These are phyloP conservation scores for Primulina tabacum DNA, from an alignment of 257 asterid species.

Conservation along the genomic window DNA sequence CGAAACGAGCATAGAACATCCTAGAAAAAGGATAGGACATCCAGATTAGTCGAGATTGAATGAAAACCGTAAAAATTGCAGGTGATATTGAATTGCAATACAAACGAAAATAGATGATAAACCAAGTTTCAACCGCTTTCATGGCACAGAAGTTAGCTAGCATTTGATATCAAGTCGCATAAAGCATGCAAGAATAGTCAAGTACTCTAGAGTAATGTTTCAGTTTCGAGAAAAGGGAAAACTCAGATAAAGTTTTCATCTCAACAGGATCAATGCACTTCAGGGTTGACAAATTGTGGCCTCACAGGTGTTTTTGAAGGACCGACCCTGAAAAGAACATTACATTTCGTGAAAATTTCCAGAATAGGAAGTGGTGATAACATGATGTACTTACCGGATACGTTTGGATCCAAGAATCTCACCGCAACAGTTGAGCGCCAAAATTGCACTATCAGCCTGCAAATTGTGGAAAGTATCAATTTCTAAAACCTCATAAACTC, in stretches of 20 bases:
- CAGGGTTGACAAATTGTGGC: constrained; percentile 62
- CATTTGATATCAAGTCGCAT: not conserved
- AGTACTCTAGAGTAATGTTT: not conserved
- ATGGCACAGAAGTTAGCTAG: not conserved
- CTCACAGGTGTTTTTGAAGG: constrained; percentile 99
- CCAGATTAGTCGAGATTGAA: too few species aligned
- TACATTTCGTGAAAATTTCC: not conserved
- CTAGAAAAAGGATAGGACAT: too few species aligned
- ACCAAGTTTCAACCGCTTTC: not conserved
- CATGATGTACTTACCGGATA: constrained; percentile 50
- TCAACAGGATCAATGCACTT: constrained; percentile 29
- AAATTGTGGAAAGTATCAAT: constrained; percentile 16
- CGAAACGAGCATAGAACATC: too few species aligned
- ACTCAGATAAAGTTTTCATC: constrained; percentile 13
- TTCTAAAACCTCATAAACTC: not conserved
- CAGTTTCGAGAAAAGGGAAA: not conserved
- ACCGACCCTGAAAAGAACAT: constrained; percentile 62
- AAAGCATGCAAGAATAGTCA: not conserved
- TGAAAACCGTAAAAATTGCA: too few species aligned
- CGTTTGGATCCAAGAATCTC: constrained; percentile 74
- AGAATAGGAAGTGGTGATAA: not conserved
- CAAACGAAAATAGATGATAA: not conserved
- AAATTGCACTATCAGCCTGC: constrained; percentile 88
- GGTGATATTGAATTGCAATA: not conserved
- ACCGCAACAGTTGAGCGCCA: constrained; percentile 89